Base-by-base conservation (phyloP, 371 early-diverging fungal genomes). In the Mortierella sp. region DNA sequence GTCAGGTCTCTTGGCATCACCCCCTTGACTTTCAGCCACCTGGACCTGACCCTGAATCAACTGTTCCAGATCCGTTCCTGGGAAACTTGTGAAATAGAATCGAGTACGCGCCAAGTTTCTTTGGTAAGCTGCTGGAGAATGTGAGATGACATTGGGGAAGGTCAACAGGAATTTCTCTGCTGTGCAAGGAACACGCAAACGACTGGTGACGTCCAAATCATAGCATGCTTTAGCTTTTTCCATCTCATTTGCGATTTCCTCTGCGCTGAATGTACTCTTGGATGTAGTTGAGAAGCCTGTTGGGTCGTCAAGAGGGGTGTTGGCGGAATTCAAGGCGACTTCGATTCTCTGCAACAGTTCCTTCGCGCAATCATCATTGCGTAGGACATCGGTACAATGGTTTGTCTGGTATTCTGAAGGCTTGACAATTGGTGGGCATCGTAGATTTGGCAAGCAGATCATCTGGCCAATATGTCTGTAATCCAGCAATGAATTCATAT, bases 401-500 rank as follows among this genome's bases (percentile, higher is more conserved):
- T 81, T 43, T n/a, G 79, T 64, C 64, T 81, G 68, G 47, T 62
- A 63, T 14, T 61, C 73, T 1, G 81, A 81, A 0, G 81, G 81
- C 24, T 72, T 69, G 40, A 66, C 76, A 5, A 45, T 59, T 0
- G 81, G 81, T 11, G 60, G 55, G 20, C 51, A 12, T 5, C 55
- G 26, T 10, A 35, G n/a, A 32, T 81, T 75, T 60, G 32, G 30
- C n/a, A 81, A 30, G 9, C 51, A 47, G 30, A 81, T 65, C 51
- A 81, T 37, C 22, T 75, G 81, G 9, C 81, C 81, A 45, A 81
- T 57, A 52, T 81, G 65, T 43, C 62, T 45, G 30, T 81, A 81
- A 37, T 81, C 81, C 70, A 81, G 32, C 3, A 81, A 47, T 4
- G 81, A 81, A 12, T 66, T 58, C 55, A 71, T n/a, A 0, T 61